Conservation (phyloP, 208 protist genomes). For the Zelonia costaricensis region DNA sequence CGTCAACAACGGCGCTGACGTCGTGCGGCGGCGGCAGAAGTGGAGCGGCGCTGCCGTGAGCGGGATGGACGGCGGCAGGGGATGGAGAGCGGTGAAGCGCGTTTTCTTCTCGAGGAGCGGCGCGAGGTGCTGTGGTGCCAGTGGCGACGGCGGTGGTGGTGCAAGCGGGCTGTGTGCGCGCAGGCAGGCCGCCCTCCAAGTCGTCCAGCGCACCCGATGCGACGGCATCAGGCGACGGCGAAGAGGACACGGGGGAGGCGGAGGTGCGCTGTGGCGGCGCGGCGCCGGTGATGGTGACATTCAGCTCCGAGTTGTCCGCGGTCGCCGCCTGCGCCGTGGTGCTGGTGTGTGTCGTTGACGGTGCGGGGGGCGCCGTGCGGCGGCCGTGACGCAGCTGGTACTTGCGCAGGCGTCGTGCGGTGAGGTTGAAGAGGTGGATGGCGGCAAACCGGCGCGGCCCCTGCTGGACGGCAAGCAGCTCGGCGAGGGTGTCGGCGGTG, state of each 20-base stretch:
- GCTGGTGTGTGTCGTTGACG: not conserved
- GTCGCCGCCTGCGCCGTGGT: conserved; percentile 2
- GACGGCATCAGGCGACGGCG: not conserved
- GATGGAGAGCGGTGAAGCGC: not conserved
- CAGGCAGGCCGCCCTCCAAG: conserved; percentile 15
- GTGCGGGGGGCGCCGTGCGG: not conserved
- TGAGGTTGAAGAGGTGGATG: conserved; percentile 41
- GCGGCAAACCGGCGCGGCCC: conserved; percentile 45
- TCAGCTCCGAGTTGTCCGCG: conserved; percentile 26
- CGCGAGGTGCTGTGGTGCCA: not conserved
- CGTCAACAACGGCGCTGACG: conserved; percentile 42
- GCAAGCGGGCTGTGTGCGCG: not conserved
- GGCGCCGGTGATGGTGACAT: conserved; percentile 44
- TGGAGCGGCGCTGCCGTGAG: not conserved
- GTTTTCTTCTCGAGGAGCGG: not conserved
- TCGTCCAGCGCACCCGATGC: conserved; percentile 17
- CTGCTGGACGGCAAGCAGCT: conserved; percentile 43
- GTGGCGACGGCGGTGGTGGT: not conserved
- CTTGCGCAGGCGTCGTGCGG: conserved; percentile 43
- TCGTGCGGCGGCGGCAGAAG: conserved; percentile 14
- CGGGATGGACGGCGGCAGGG: not conserved
- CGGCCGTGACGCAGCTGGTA: conserved; percentile 19
- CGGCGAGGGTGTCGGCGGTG: conserved; percentile 37
- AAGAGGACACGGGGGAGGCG: not conserved
- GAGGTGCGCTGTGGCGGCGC: not conserved